Percentiles rank a stretch among this genome's conserved stretches.
phyloP scores from a whole-genome alignment of 2,329 filamentous ascomycete species.

The Plenodomus lindquistii region DNA sequence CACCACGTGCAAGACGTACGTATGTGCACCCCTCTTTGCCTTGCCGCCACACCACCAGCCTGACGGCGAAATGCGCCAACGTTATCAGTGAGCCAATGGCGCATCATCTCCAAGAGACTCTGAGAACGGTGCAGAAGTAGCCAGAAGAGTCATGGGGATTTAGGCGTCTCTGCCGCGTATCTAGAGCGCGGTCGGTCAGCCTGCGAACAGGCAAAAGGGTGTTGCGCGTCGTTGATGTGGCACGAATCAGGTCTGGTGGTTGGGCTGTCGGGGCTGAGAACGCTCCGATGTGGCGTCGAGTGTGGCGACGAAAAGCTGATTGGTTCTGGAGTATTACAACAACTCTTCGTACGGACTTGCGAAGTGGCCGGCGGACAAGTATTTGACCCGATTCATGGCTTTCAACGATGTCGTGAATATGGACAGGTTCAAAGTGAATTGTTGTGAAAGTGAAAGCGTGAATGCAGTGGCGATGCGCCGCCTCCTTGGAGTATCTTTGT shows the following conservation, averaged over 20 bases:
- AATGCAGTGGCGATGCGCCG: no score
- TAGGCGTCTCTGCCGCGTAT: slow-evolving; percentile 22
- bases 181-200: slow-evolving; percentile 14
- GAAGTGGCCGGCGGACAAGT: background rate
- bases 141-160: slow-evolving; percentile 25
- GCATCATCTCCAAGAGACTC: background rate
- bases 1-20: slow-evolving; percentile 34
- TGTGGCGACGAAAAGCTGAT: slow-evolving; percentile 13
- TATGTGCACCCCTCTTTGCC: slow-evolving; percentile 18
- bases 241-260: slow-evolving; percentile 12
- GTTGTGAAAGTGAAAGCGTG: background rate
- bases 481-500: no score
- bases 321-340: background rate
- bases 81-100: slow-evolving; percentile 23
- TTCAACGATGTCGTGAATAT: background rate
- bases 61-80: slow-evolving; percentile 4
- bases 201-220: slow-evolving; percentile 23
- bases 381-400: background rate
- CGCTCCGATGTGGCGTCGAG: slow-evolving; percentile 29
- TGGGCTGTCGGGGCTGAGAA: slow-evolving; percentile 16
- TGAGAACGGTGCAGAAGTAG: slow-evolving; percentile 23
- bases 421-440: no score
- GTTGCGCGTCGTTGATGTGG: slow-evolving; percentile 29
- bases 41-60: slow-evolving; percentile 28
- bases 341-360: background rate